Evolutionary conservation across 768 basidiomycete genomes (phyloP).

Genomic region (Termitomyces sp.): DNA sequence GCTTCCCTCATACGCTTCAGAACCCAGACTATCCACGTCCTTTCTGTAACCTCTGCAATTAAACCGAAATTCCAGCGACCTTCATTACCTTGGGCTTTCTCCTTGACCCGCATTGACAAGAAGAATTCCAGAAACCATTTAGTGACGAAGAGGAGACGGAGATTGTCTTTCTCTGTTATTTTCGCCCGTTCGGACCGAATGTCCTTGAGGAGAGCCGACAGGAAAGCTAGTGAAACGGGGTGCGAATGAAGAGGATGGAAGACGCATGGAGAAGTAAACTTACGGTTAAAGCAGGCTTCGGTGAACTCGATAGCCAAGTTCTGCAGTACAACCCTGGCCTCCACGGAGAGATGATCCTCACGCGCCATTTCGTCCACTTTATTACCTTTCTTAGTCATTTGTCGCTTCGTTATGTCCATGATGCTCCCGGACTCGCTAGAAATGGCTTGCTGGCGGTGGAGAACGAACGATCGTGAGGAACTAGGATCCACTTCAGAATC

Average conservation of each 20-base stretch:
- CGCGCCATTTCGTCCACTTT: slow-evolving; percentile 63
- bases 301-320: slow-evolving; percentile 69
- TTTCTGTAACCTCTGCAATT: slow-evolving; percentile 81
- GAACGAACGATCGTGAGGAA: slow-evolving; percentile 53
- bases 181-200: slow-evolving; percentile 90
- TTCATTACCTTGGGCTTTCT: slow-evolving; percentile 22
- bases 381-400: slow-evolving; percentile 51
- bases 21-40: slow-evolving; percentile 87
- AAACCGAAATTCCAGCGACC: slow-evolving; percentile 61
- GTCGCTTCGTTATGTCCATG: slow-evolving; percentile 66
- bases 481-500: slow-evolving; percentile 19
- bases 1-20: slow-evolving; percentile 84
- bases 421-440: slow-evolving; percentile 59
- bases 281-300: slow-evolving; percentile 85
- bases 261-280: slow-evolving; percentile 24
- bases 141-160: slow-evolving; percentile 79
- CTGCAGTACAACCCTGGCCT: slow-evolving; percentile 62
- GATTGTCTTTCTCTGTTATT: slow-evolving; percentile 91
- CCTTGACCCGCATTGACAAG: slow-evolving; percentile 44
- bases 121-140: slow-evolving; percentile 96
- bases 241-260: slow-evolving; percentile 8
- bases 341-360: slow-evolving; percentile 61
- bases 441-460: slow-evolving; percentile 84
- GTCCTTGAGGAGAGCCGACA: slow-evolving; percentile 81
- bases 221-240: slow-evolving; percentile 57